Base-by-base conservation (phyloP, 768 basidiomycete species). In the Tylopilus subfusipes region DNA sequence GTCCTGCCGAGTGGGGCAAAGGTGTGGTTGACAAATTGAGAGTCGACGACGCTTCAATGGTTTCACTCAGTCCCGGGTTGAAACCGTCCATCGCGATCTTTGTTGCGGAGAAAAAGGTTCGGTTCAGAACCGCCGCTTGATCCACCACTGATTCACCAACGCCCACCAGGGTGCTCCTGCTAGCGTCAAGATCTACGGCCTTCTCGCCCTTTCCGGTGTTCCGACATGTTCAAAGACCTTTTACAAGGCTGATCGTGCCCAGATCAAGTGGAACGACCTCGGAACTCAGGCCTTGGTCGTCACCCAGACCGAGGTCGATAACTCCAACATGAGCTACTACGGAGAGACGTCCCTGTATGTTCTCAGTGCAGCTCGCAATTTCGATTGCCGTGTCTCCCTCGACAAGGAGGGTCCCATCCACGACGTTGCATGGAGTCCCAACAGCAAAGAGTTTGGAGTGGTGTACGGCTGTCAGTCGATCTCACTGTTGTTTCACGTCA, bases 321-420 rank as follows among this genome's bases (percentile, higher is more conserved):
- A 91, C 68, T 88, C 91, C 43, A 96, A 96, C 72, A 97, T 91
- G 81, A 94, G 88, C 64, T 99, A 99, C 71, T 99, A 98, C 61
- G 97, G 97, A 50, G 96, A 98, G 76, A 97, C 95, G 3, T 91
- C 92, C 49, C 76, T 99, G 65, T 98, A 96, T 73, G 80, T 98
- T 14, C 82, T 98, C 57, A 93, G 87, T 59, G 85, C 93, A 18
- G 88, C 92, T 10, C 95, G 96, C 16, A 90, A 93, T 62, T 98
- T 94, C 63, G 95, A 98, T 68, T 93, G 91, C 67, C 80, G 93
- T 27, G 89, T 98, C 25, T 75, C 79, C 2, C 75, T 91, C 62
- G 94, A 97, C 74, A 98, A 97, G 76, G 96, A 98, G 57, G 97
- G 97, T 1, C 94, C 94, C 1, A 93, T 99, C 58, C 94, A 97